Percentiles rank a stretch among this genome's conserved stretches.
These are phyloP conservation scores for Kazachstania africana DNA, from an alignment of 805 yeast genomes.

Conservation along the genomic window DNA sequence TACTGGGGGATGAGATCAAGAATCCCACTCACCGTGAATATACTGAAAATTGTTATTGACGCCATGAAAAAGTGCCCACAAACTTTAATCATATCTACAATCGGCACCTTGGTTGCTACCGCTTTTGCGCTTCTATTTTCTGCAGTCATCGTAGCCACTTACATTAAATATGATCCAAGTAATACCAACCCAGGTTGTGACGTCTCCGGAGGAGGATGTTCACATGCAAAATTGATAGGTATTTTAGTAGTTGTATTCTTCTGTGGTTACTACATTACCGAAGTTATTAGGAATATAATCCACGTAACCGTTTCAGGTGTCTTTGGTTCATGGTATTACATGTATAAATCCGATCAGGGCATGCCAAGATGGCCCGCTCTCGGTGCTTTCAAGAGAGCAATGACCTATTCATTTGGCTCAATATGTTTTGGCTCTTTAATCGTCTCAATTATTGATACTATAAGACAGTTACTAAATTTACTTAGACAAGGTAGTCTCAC, in stretches of 20 bases:
- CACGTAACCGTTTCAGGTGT: conserved; percentile 77
- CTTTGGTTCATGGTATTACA: conserved; percentile 86
- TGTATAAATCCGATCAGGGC: conserved; percentile 62
- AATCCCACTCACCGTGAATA: conserved; percentile 64
- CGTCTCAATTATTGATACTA: conserved; percentile 58
- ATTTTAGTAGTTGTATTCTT: conserved; percentile 62
- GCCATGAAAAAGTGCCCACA: conserved; percentile 68
- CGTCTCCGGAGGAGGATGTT: conserved; percentile 40
- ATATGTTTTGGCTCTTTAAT: conserved; percentile 75
- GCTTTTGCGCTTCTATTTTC: conserved; percentile 57
- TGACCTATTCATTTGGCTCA: conserved; percentile 82
- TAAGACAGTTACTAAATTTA: conserved; percentile 42
- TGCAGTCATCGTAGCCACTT: conserved; percentile 59
- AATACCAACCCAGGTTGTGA: conserved; percentile 40
- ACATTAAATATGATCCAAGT: conserved; percentile 63
- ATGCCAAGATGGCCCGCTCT: conserved; percentile 71
- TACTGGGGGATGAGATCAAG: conserved; percentile 63
- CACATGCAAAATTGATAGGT: conserved; percentile 53
- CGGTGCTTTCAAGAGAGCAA: conserved; percentile 68
- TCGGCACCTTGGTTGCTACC: conserved; percentile 50
- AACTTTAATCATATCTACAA: conserved; percentile 43
- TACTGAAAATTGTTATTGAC: conserved; percentile 59
- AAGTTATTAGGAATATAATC: conserved; percentile 67
- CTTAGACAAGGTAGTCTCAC: conserved; percentile 31
- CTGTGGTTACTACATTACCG: conserved; percentile 75